A percentile compares a stretch with the other conserved stretches of the same genome.
Evolutionary conservation across 768 basidiomycete genomes (phyloP).

Genomic region (Saitozyma podzolica): DNA sequence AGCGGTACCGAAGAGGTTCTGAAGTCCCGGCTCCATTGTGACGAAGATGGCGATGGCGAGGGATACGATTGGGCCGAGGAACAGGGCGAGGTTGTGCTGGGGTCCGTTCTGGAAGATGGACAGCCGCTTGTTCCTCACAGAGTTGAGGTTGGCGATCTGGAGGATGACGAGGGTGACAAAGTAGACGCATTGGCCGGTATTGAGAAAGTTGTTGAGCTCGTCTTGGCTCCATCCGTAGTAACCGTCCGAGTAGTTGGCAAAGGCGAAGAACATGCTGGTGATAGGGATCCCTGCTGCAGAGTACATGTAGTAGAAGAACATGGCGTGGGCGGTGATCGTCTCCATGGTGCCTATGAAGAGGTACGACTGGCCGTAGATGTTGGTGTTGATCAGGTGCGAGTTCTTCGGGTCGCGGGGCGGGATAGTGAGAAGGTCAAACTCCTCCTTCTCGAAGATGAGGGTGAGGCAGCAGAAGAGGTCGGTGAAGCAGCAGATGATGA

Average conservation of each 20-base stretch:
- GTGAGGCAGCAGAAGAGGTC: background rate
- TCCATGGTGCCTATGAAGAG: background rate
- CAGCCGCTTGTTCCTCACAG: background rate
- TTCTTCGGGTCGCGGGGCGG: background rate
- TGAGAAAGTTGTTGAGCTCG: background rate
- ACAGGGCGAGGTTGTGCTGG: background rate
- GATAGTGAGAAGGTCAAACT: background rate
- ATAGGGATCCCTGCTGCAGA: background rate
- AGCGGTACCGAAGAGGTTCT: background rate
- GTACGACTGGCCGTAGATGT: background rate
- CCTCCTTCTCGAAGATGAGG: constrained; percentile 1
- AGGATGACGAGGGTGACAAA: constrained; percentile 1
- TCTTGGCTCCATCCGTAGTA: background rate
- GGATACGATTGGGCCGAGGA: background rate
- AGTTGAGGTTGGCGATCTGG: constrained; percentile 2
- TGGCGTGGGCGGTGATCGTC: background rate
- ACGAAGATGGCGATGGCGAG: constrained; percentile 1
- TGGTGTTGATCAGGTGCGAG: background rate
- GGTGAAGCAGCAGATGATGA: constrained; percentile 2
- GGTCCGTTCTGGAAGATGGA: background rate
- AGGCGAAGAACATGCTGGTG: background rate
- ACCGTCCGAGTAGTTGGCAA: background rate
- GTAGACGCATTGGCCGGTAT: background rate
- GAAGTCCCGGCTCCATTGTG: background rate
- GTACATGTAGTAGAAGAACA: background rate